phyloP scores from a whole-genome alignment of 208 protist genomes.

The Tritrichomonas musculus region DNA sequence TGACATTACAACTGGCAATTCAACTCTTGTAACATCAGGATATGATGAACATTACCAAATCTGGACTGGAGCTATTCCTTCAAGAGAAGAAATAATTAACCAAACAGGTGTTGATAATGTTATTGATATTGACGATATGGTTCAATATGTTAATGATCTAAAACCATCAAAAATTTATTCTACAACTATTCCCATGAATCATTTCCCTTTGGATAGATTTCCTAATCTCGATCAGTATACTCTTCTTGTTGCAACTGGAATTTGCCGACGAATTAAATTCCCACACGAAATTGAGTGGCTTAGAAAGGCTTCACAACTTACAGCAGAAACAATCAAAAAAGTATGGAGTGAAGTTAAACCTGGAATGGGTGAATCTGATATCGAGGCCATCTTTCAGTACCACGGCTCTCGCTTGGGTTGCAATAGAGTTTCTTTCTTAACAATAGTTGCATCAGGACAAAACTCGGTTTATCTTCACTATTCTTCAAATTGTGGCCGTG shows the following conservation, averaged over 20 bases:
- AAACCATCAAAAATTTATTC: too few species aligned
- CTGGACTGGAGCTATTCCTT: slow-evolving; percentile 18
- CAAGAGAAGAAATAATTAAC: neutral
- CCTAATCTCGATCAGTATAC: neutral
- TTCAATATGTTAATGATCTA: too few species aligned
- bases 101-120: neutral
- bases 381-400: slow-evolving; percentile 22
- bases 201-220: neutral
- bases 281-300: neutral
- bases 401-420: neutral
- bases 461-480: slow-evolving; percentile 55
- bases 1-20: neutral
- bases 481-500: slow-evolving; percentile 42
- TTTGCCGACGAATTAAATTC: slow-evolving; percentile 8
- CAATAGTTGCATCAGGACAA: slow-evolving; percentile 51
- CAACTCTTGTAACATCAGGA: neutral
- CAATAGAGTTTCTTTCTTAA: slow-evolving; percentile 42
- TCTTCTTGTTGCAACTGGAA: neutral
- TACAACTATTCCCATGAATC: too few species aligned
- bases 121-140: neutral
- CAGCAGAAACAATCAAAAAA: neutral
- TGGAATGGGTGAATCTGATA: slow-evolving; percentile 24
- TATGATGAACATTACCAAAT: slow-evolving; percentile 21
- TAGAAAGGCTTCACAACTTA: slow-evolving; percentile 3
- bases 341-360: slow-evolving; percentile 34